Base-by-base conservation (phyloP, 441 rosid species). In the Aquilaria agallochum region DNA sequence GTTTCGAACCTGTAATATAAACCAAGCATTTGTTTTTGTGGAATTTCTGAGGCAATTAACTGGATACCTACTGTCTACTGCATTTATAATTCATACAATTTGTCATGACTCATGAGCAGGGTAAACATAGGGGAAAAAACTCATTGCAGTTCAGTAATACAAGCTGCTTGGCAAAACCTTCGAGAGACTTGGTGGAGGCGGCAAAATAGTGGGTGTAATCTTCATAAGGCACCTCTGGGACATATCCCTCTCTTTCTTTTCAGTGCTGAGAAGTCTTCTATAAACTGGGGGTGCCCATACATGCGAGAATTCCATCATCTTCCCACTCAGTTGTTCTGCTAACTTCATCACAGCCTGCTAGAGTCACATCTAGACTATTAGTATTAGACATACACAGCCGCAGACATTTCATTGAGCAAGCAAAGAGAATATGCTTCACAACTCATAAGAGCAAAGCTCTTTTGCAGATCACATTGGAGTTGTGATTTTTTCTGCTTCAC, bases 171-270 rank as follows among this genome's bases (percentile, higher is more conserved):
- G 9, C 53, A 52, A 45, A 53, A 86, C 89, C 89, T 83, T 73
- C 9, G 80, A 80, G 34, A 81, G 80, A 48, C 64, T 52, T 31
- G 66, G 60, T 36, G 81, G 44, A 55, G 92, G 77, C 62, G 87
- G 92, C 65, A 80, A 20, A 47, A 81, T 58, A 5, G 46, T 58
- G 30, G 79, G 44, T 63, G 55, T 76, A 60, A 78, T 78, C 74
- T 81, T 81, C 72, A 76, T 61, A 31, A 78, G 68, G 58, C 85
- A 83, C 63, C 84, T 80, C 62, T 74, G 80, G 52, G 83, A 74
- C 70, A 80, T 78, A 65, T 75, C 84, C 65, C 73, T 78, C 50
- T 83, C 87, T 63, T 77, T 81, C 78, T 82, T 81, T 50, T 83
- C 89, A 67, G 11, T 40, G 73, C 86, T 76, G 62, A 86, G 71